Evolutionary conservation across 352 stramenopile genomes (phyloP), one percentile per base, ranked within the genome.

Genomic region (Globisporangium cederbergense): DNA sequence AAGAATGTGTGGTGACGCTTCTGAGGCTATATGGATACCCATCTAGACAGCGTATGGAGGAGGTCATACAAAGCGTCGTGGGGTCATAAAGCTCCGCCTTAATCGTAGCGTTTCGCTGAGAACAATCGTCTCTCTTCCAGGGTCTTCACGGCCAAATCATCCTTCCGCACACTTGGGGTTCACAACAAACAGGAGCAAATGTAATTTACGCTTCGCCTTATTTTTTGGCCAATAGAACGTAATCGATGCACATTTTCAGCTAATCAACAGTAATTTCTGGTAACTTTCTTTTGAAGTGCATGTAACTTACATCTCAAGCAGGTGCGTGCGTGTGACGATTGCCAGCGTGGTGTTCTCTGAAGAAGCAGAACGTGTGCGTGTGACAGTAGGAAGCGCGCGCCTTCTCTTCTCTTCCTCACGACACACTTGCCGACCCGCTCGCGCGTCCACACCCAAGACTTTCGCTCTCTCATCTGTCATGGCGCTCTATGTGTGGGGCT

Each of bases 401-500:
- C 1, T 42, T 38, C 16, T 54, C 50, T 57, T 56, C 50, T 4
- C 25, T 3, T 2, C 50, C 25, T 22, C 16, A 42, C 13, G 16
- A 58, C 20, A 36, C 32, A 65, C n/a, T 65, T 28, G 0, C 45
- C 22, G 20, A 65, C 58, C 59, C 18, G 16, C 58, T 20, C 43
- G 16, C 43, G 7, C 43, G 7, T 20, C 4, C 43, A 22, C 16
- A 8, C 7, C 32, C 32, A 36, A 36, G 18, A 49, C 43, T 5
- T 38, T 32, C 46, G 4, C 25, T 50, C 59, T 46, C 59, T 46
- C 13, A 10, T 36, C 32, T 34, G 28, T 9, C 22, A 94, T 94
- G 85, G 78, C 85, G 66, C 75, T 94, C 10, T 94, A 79, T 64
- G 72, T 88, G 10, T 94, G 85, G 85, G 85, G 85, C 20, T 74